phyloP scores from a whole-genome alignment of 371 early-diverging fungal species.

The Lichtheimia corymbifera region DNA sequence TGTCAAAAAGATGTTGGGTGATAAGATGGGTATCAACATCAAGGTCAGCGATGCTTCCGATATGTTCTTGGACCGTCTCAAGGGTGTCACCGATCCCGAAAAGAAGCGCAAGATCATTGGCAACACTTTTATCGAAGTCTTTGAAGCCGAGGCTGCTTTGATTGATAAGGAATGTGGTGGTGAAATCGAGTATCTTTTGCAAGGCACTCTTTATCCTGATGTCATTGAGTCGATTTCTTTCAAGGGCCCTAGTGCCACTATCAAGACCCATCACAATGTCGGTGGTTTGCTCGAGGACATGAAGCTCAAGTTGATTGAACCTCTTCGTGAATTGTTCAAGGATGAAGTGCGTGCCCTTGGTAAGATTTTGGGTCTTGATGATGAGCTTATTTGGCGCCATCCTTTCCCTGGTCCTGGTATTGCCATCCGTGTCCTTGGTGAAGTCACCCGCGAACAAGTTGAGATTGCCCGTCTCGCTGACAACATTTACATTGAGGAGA shows the following conservation, averaged over 20 bases:
- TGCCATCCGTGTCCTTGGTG: slow-evolving; percentile 95
- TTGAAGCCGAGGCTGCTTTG: slow-evolving; percentile 89
- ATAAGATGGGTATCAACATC: slow-evolving; percentile 93
- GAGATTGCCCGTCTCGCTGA: slow-evolving; percentile 93
- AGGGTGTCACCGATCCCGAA: slow-evolving; percentile 94
- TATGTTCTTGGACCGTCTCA: slow-evolving; percentile 83
- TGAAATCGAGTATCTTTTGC: slow-evolving; percentile 90
- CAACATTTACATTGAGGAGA: slow-evolving; percentile 96
- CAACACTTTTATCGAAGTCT: slow-evolving; percentile 97
- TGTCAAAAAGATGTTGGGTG: slow-evolving; percentile 81
- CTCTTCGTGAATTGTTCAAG: slow-evolving; percentile 97
- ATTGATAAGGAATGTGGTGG: slow-evolving; percentile 79
- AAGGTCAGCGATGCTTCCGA: slow-evolving; percentile 90
- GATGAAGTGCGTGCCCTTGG: slow-evolving; percentile 97
- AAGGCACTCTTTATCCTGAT: slow-evolving; percentile 98
- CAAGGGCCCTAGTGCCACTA: slow-evolving; percentile 98
- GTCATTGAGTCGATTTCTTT: slow-evolving; percentile 98
- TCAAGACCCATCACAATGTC: slow-evolving; percentile 99
- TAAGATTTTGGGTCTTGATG: slow-evolving; percentile 83
- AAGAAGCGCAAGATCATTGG: slow-evolving; percentile 98
- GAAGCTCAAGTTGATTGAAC: slow-evolving; percentile 97
- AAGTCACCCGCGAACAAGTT: slow-evolving; percentile 91
- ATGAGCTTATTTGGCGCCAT: slow-evolving; percentile 97
- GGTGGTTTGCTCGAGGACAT: slow-evolving; percentile 95
- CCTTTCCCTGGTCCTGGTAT: slow-evolving; percentile 99